phyloP scores from a whole-genome alignment of 768 basidiomycete genomes.

The Phylloporus sp. region DNA sequence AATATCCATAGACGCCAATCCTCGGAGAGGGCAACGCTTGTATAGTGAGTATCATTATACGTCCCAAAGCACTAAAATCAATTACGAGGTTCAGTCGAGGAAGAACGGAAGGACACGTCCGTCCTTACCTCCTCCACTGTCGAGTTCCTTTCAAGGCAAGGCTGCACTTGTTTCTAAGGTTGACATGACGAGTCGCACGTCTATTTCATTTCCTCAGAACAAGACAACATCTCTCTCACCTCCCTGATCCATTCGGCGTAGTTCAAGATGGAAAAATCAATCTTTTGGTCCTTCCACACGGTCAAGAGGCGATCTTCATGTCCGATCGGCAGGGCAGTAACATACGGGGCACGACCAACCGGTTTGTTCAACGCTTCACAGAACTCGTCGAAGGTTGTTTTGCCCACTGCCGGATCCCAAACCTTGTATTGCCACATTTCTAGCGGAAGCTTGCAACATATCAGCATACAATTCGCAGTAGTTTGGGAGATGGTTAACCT shows the following conservation, averaged over 20 bases:
- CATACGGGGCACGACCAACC: constrained; percentile 27
- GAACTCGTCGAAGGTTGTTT: constrained; percentile 61
- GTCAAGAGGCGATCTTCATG: constrained; percentile 45
- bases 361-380: constrained; percentile 53
- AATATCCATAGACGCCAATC: constrained; percentile 86
- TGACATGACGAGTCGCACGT: background rate
- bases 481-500: constrained; percentile 36
- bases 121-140: constrained; percentile 48
- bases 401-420: constrained; percentile 76
- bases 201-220: background rate
- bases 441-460: constrained; percentile 46
- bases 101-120: background rate
- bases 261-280: constrained; percentile 61
- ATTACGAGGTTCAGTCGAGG: background rate
- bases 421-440: constrained; percentile 77
- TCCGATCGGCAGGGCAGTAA: constrained; percentile 42
- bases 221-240: constrained; percentile 32
- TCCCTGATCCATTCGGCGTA: constrained; percentile 76
- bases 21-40: constrained; percentile 55
- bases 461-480: constrained; percentile 17
- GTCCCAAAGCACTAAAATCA: constrained; percentile 78
- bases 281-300: constrained; percentile 40
- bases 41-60: constrained; percentile 61
- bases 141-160: constrained; percentile 44
- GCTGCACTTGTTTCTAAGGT: constrained; percentile 47